Conservation (phyloP, 2,329 filamentous ascomycete species). For the Aspergillus cejpii region DNA sequence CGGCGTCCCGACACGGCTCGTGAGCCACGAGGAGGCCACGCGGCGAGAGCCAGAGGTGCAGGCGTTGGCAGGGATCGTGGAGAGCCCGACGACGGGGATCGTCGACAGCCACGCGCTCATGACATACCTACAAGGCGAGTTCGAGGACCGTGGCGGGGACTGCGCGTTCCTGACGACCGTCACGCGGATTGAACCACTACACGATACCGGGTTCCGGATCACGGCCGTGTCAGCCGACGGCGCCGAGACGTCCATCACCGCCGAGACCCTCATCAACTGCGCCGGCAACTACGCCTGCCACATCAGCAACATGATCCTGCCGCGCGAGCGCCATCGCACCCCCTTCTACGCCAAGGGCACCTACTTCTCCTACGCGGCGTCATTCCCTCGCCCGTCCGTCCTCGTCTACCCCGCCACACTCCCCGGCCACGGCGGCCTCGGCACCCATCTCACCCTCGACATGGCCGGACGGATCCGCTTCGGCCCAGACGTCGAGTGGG, state of each 20-base stretch:
- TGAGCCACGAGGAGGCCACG: constrained; percentile 56
- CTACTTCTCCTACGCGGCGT: constrained; percentile 77
- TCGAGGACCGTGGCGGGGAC: constrained; percentile 70
- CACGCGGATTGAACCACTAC: constrained; percentile 49
- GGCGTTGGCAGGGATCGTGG: constrained; percentile 67
- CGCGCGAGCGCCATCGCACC: constrained; percentile 45
- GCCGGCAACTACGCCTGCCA: constrained; percentile 72
- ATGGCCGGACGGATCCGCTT: constrained; percentile 78
- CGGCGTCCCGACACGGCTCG: constrained; percentile 65
- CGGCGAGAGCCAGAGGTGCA: constrained; percentile 67
- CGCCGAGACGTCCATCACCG: constrained; percentile 53
- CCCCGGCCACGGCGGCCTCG: constrained; percentile 77
- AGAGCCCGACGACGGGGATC: constrained; percentile 80
- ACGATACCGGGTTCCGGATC: constrained; percentile 62
- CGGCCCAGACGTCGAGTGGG: constrained; percentile 94
- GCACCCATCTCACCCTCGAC: constrained; percentile 90
- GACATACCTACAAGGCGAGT: constrained; percentile 67
- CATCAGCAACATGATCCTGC: constrained; percentile 74
- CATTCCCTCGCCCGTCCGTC: constrained; percentile 58
- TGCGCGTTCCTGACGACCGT: constrained; percentile 65
- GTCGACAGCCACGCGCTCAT: constrained; percentile 82
- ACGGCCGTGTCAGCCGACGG: constrained; percentile 42
- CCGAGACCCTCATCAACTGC: constrained; percentile 74
- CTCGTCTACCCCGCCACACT: constrained; percentile 84
- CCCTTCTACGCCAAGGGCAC: constrained; percentile 88